A percentile compares a stretch with the other conserved stretches of the same genome.
Evolutionary conservation across 768 basidiomycete genomes (phyloP).

Genomic region (Boletus rubescentipes): DNA sequence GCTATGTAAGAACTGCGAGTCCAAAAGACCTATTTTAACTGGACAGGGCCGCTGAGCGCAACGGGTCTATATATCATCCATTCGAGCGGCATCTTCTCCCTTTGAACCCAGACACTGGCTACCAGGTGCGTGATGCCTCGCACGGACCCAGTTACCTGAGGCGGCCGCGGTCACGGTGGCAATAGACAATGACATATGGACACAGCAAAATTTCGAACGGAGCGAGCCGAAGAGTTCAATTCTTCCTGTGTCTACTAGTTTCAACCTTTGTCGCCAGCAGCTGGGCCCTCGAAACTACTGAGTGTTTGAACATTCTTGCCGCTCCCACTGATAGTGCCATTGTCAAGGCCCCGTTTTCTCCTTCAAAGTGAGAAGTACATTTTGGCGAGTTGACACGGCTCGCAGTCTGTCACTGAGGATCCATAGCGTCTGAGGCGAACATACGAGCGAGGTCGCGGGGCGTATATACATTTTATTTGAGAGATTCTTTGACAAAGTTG

Average conservation of each 20-base stretch:
- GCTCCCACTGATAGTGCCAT: not conserved
- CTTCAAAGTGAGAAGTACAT: not conserved
- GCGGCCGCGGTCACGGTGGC: constrained; percentile 3
- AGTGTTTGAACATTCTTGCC: not conserved
- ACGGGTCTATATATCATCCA: not conserved
- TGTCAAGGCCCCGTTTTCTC: not conserved
- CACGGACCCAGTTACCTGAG: too few relatives aligned
- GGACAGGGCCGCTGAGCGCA: not conserved
- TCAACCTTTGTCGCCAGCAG: constrained; percentile 7
- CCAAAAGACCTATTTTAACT: not conserved
- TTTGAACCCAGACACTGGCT: not conserved
- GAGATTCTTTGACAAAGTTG: not conserved
- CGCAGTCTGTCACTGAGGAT: not conserved
- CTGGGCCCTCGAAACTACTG: constrained; percentile 4
- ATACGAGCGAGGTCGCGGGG: too few relatives aligned
- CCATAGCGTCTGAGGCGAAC: not conserved
- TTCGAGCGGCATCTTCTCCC: not conserved
- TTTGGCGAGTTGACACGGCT: not conserved
- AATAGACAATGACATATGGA: constrained; percentile 3
- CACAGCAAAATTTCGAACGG: constrained; percentile 8
- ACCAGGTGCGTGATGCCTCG: not conserved
- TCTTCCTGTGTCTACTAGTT: not conserved
- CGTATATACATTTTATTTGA: not conserved
- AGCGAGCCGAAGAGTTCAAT: constrained; percentile 2
- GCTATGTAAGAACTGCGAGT: constrained; percentile 1